These are phyloP conservation scores for Chytridium lagenaria DNA, from an alignment of 371 early-diverging fungal species.

Conservation along the genomic window DNA sequence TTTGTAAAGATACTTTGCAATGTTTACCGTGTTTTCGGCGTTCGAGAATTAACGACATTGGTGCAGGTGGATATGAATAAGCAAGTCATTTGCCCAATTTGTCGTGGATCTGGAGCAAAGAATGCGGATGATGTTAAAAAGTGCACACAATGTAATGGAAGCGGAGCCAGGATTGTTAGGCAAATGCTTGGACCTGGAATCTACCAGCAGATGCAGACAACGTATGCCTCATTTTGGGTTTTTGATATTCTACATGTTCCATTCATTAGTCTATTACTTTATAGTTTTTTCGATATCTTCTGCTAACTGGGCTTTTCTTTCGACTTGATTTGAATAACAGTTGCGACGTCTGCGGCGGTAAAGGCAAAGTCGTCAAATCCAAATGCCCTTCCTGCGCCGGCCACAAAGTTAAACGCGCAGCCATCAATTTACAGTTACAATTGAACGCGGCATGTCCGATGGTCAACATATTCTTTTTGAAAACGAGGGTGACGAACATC, in stretches of 20 bases:
- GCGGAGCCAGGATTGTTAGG: constrained; percentile 79
- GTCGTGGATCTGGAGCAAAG: constrained; percentile 93
- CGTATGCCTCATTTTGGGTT: constrained; percentile 52
- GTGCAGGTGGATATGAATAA: constrained; percentile 82
- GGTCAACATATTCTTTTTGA: constrained; percentile 84
- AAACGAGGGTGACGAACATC: constrained; percentile 89
- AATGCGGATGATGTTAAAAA: constrained; percentile 80
- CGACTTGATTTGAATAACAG: constrained; percentile 45
- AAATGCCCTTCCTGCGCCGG: constrained; percentile 87
- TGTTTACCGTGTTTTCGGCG: background rate
- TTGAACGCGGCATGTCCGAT: constrained; percentile 89
- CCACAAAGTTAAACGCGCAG: constrained; percentile 79
- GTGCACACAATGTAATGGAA: constrained; percentile 81
- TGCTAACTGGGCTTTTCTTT: no score
- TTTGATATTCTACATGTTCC: constrained; percentile 1
- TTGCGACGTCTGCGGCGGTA: constrained; percentile 89
- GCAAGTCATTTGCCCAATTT: constrained; percentile 91
- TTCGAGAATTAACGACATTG: no score
- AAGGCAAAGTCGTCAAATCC: constrained; percentile 81
- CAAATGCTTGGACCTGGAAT: constrained; percentile 92
- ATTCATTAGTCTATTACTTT: background rate
- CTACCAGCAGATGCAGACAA: constrained; percentile 90
- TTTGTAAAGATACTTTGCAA: constrained; percentile 21
- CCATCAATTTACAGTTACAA: constrained; percentile 76
- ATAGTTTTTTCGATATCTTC: no score